phyloP scores from a whole-genome alignment of 495 filamentous ascomycete species.

The Neurospora sp. region DNA sequence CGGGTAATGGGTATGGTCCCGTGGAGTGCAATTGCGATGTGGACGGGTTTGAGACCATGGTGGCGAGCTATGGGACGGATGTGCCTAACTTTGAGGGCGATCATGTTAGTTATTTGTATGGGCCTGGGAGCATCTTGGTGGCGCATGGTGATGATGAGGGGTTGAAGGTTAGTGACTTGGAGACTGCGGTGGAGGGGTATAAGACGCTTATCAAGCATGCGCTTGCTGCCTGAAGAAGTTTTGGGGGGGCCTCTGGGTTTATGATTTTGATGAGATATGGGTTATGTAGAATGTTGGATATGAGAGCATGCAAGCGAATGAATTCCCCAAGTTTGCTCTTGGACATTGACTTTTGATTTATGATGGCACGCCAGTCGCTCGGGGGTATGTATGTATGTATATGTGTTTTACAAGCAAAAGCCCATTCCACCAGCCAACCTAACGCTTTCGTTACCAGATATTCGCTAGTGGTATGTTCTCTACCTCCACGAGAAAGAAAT shows the following conservation, averaged over 20 bases:
- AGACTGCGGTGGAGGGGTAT: slow-evolving; percentile 60
- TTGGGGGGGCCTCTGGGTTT: background rate
- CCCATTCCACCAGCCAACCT: background rate
- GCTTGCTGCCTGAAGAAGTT: background rate
- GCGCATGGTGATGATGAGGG: slow-evolving; percentile 83
- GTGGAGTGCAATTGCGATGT: slow-evolving; percentile 73
- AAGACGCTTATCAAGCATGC: slow-evolving; percentile 48
- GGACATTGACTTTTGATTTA: background rate
- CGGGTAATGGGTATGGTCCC: slow-evolving; percentile 56
- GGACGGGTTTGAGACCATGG: slow-evolving; percentile 65
- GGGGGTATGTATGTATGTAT: background rate
- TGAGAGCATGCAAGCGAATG: background rate
- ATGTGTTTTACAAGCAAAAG: background rate
- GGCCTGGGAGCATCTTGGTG: slow-evolving; percentile 78
- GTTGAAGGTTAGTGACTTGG: slow-evolving; percentile 56
- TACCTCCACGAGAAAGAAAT: background rate
- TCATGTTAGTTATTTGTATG: slow-evolving; percentile 79
- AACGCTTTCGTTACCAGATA: background rate
- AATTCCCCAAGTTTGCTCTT: background rate
- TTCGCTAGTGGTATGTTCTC: background rate
- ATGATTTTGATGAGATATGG: background rate
- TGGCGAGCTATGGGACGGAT: slow-evolving; percentile 90
- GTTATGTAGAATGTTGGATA: background rate
- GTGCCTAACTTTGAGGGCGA: slow-evolving; percentile 63
- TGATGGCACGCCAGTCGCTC: background rate